Base-by-base conservation (phyloP, 2,329 filamentous ascomycete genomes). In the Ophiostoma australiae region DNA sequence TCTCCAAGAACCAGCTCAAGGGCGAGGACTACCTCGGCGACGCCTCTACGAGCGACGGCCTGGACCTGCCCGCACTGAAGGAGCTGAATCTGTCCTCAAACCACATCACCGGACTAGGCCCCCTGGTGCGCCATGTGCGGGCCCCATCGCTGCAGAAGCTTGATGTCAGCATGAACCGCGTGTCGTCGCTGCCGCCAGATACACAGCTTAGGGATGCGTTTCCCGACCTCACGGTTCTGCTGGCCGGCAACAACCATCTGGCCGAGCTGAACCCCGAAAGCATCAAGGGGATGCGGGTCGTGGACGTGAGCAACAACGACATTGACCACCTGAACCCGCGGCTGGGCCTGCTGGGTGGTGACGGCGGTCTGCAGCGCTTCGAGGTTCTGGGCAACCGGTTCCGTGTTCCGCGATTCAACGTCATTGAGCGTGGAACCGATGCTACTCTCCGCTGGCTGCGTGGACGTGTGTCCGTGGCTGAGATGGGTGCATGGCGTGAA, bases 341-440 rank as follows among this genome's bases (percentile, higher is more conserved):
- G 8, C 84, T 98, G 13, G 94, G 94, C 0, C 82, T 97, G 15
- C 83, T 97, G 0, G 89, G 90, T 33, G 90, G 89, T 1, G 83
- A 79, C 4, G 83, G 84, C 1, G 81, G 88, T 76, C 73, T 87
- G 81, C 82, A 91, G 84, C 79, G 86, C 70, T 82, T 97, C 11
- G 90, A 97, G 67, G 90, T 97, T 4, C 87, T 87, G 37, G 93
- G 93, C 0, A 98, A 98, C 78, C 85, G 89, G 41, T 98, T 98
- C 80, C 86, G 92, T 41, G 93, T 97, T 41, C 94, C 94, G 0
- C 88, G 91, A 71, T 94, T 91, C 82, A 91, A 91, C 73, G 86
- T 97, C 7, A 81, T 98, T 67, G 91, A 94, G 72, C 91, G 93
- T 73, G 94, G 94, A 0, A 97, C 94, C 0, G 93, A 97, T 76